Base-by-base conservation (phyloP, 1,284 basidiomycete species). In the Cronartium quercuum region DNA sequence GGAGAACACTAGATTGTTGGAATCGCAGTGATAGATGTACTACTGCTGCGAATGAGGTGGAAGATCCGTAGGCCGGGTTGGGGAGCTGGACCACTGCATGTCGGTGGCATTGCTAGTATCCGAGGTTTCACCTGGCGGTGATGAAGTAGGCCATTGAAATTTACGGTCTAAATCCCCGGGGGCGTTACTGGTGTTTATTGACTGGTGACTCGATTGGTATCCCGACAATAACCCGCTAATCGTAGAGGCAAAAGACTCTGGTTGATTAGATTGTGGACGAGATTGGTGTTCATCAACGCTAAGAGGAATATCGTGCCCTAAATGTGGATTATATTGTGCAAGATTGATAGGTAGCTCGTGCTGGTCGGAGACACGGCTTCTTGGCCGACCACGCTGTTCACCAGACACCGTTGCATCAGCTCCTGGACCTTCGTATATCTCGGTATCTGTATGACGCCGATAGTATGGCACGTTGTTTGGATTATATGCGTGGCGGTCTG, bases 291-390 rank as follows among this genome's bases (percentile, higher is more conserved):
- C 12, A 51, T 4, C 47, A 12, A 51, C 15, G 4, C 15, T 51
- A 51, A 21, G 3, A 51, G 47, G 21, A 18, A 21, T 21, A 5
- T 51, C 47, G 12, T 51, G 15, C 10, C 47, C 15, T 5, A 18
- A 21, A 51, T 13, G 3, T 51, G 47, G 47, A 51, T 51, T 13
- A 12, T 51, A 51, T 51, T 3, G 47, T 51, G 47, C 4, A 51
- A 18, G 47, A 18, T 21, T 13, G 15, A 51, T 51, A 51, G 3
- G 35, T 79, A 79, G 10, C 68, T 12, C n/a, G n/a, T n/a, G n/a
- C n/a, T n/a, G 0, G 60, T 67, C 73, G 80, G 80, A 80, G 79
- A 81, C 9, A 70, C 76, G 7, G 79, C 80, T 13, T 42, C 7
- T 15, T 65, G 21, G 9, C 64, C 77, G 7, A 67, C 68, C 9